phyloP scores from a whole-genome alignment of 257 asterid species.

The Solanum piurae region DNA sequence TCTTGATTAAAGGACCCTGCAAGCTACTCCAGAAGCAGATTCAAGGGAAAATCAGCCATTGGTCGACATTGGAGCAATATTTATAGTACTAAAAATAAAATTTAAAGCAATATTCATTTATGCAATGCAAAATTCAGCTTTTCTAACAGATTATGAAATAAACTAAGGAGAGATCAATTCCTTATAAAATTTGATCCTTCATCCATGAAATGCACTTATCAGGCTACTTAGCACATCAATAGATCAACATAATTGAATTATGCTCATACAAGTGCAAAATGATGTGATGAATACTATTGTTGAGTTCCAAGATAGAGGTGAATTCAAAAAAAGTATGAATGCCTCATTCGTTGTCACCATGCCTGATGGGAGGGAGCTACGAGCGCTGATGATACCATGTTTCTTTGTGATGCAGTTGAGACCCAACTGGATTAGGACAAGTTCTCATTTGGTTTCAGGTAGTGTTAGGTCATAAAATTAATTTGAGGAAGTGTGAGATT shows the following conservation, averaged over 20 bases:
- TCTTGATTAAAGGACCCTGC: conserved; percentile 23
- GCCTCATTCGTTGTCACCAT: not conserved
- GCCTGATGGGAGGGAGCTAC: not conserved
- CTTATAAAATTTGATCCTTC: not conserved
- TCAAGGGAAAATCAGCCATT: not conserved
- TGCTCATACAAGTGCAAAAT: not conserved
- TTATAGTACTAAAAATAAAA: not conserved
- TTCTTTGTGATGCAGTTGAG: not conserved
- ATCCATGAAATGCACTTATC: not conserved
- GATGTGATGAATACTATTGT: not conserved
- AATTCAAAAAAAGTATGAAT: not conserved
- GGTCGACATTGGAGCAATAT: not conserved
- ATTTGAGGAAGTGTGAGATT: not conserved
- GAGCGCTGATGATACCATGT: not conserved
- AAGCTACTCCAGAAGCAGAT: conserved; percentile 7
- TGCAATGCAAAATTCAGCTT: not conserved
- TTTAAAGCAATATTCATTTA: not conserved
- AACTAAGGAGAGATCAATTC: not conserved
- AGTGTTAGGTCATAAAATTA: not conserved
- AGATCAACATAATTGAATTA: not conserved
- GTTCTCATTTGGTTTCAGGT: not conserved
- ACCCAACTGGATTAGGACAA: not conserved
- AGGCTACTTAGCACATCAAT: not conserved
- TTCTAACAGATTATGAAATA: not conserved
- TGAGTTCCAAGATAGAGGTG: not conserved